Evolutionary conservation across 2,329 filamentous ascomycete species (phyloP), one percentile per base, ranked within the genome.

Genomic region (Aspergillus thermomutatus): DNA sequence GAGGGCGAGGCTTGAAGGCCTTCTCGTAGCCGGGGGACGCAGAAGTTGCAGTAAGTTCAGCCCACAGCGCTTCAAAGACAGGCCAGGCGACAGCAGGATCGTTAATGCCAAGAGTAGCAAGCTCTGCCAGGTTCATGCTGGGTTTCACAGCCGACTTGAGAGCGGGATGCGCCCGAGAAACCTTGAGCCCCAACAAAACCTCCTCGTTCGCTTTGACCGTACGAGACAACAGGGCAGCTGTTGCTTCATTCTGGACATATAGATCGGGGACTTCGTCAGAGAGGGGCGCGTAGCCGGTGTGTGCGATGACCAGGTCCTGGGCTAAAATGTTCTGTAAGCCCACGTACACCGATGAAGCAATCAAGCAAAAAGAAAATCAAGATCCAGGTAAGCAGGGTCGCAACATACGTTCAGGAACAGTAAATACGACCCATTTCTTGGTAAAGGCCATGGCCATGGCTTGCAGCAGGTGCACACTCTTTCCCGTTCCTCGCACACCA

Each of bases 381-480:
- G 7, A 46, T 10, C 28, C 50, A 25, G 31, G 7, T 21, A 28
- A 47, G 37, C 9, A 40, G 5, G 23, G 41, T 23, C 8, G 28
- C 3, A 50, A 68, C 81, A 66, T 80, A 95, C 92, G 89, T 78
- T 99, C 92, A 40, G 94, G 92, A 52, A 97, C 82, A 69, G 90
- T 88, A 57, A 99, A 82, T 49, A 97, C 92, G 47, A 96, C 82
- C 91, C 92, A 97, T 27, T 89, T 83, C 72, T 91, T 91, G 68
- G 92, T 72, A 63, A 93, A 87, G 1, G 86, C 93, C 75, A 92
- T 87, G 19, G 89, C 80, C 83, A 95, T 85, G 41, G 89, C 89
- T 77, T 97, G 92, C 48, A 96, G 79, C 67, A 95, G 75, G 67
- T 96, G 77, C 65, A 94, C 85, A 72, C 90, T 96, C 83, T 97